Evolutionary conservation across 345 rosid species (phyloP).

Genomic region (Eucalyptus curtisii): DNA sequence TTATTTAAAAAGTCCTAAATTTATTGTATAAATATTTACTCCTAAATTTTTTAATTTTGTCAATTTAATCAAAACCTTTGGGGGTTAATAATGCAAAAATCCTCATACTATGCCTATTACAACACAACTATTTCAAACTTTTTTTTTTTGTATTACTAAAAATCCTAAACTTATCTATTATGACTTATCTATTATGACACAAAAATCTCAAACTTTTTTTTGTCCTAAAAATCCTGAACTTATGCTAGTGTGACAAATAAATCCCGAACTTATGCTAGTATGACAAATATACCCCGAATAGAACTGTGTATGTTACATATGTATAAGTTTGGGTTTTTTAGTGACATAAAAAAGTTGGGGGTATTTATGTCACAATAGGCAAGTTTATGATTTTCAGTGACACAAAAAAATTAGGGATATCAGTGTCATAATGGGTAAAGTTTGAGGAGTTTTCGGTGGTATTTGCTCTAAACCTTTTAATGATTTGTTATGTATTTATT

Average conservation of each 20-base stretch:
- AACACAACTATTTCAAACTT: background rate
- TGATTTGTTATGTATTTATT: background rate
- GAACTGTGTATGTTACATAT: background rate
- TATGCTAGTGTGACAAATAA: too few species aligned
- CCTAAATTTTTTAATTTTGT: too few species aligned
- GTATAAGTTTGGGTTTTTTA: background rate
- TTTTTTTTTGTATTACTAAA: too few species aligned
- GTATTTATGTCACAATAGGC: background rate
- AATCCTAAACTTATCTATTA: background rate
- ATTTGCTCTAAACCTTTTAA: background rate
- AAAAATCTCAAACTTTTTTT: background rate
- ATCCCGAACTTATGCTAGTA: background rate
- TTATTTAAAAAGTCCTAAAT: too few species aligned
- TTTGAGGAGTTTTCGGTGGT: background rate
- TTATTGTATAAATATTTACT: too few species aligned
- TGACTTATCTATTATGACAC: background rate
- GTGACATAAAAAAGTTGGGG: background rate
- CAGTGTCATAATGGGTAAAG: background rate
- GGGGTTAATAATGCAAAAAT: too few species aligned
- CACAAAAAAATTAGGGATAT: background rate
- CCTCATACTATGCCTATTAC: background rate
- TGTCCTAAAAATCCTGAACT: background rate
- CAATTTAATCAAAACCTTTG: background rate
- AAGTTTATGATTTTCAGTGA: background rate
- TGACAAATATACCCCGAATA: background rate